Evolutionary conservation across 148 eudicot species (phyloP), one percentile per base, ranked within the genome.

Genomic region (Gaultheria prostrata): DNA sequence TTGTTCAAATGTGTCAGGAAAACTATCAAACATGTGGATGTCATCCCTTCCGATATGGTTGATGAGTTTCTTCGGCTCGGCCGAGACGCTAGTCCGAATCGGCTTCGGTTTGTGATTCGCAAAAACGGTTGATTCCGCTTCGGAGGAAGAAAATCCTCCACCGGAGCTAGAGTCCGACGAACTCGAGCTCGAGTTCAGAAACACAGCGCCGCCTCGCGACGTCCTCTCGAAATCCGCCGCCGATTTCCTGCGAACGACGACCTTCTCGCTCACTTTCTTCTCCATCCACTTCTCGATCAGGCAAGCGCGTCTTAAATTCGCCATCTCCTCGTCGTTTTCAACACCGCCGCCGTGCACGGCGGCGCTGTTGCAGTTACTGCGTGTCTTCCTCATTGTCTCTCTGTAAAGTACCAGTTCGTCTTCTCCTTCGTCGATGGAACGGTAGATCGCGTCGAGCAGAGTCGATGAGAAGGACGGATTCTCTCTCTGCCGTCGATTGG

Each of bases 401-500:
- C 71, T 69, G 88, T 83, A 85, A 21, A 85, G 50, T 0, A 85
- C 84, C 1, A 77, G 14, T 10, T 85, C 85, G 7, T 88, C 84
- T n/a, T 80, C 86, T 17, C 14, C 77, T 8, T 89, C 86, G 87
- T 96, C 99, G 69, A 96, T 90, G 3, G 99, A 94, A 21, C 94
- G 93, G 77, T 96, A 94, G 85, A 94, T 94, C n/a, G 91, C 84
- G 53, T 96, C 99, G 24, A 96, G 91, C 48, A 96, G 93, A 4
- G 94, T 82, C 0, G 99, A 93, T 0, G 98, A 94, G 84, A 96
- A 96, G 0, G 99, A 96, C 0, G 95, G 93, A 39, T 85, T 72
- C 17, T 82, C 81, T 30, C 76, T 63, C 70, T 85, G 79, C 24
- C 72, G 78, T 30, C 80, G 76, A 81, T 65, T 35, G 10, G 63